Conservation (phyloP, 73 alveolate genomes). For the Paramecium sonneborni region DNA sequence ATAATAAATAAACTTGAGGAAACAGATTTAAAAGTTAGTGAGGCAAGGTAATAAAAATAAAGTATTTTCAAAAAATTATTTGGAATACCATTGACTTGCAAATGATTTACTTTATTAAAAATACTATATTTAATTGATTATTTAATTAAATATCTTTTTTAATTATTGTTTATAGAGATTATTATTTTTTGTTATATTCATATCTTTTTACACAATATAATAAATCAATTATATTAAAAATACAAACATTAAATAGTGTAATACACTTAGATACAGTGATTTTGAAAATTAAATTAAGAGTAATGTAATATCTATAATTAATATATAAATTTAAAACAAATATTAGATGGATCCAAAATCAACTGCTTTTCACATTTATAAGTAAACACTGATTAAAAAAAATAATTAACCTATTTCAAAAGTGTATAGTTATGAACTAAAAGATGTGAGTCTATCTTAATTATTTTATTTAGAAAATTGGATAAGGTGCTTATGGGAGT, state of each 20-base stretch:
- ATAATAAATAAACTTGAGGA: background rate
- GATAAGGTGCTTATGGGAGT: constrained; percentile 26
- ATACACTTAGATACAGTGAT: background rate
- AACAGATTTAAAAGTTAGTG: background rate
- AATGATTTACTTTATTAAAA: background rate
- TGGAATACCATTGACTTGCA: background rate
- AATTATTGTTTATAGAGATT: background rate
- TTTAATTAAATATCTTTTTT: background rate
- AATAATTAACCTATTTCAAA: background rate
- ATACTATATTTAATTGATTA: background rate
- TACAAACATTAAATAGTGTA: background rate
- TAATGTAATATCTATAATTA: background rate
- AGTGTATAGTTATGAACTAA: background rate
- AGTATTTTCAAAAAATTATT: background rate
- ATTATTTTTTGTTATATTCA: background rate
- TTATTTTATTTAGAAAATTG: constrained; percentile 28
- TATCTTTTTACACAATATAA: background rate
- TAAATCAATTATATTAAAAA: background rate
- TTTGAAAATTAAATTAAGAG: background rate
- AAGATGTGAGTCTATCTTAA: background rate
- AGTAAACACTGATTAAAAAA: background rate
- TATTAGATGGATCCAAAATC: constrained; percentile 23
- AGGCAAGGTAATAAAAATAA: background rate
- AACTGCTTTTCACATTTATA: constrained; percentile 14
- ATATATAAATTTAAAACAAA: background rate